Conservation (phyloP, 2,329 filamentous ascomycete species). For the Taxawa tesnikishii region DNA sequence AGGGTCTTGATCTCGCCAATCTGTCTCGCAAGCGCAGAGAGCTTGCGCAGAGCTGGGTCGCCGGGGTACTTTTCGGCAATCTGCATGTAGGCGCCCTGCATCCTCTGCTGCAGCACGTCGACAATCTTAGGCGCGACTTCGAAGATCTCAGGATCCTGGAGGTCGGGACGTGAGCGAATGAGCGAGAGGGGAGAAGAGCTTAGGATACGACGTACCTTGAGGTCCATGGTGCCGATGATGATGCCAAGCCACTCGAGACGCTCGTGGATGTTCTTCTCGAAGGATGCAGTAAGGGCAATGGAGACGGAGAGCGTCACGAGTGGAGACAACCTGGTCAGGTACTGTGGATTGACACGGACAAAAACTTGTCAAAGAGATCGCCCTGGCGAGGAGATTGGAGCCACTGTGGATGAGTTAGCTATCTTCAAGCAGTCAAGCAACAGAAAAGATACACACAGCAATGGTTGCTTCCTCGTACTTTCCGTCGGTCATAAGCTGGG, state of each 20-base stretch:
- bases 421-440: no score
- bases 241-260: conserved; percentile 48
- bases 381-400: conserved; percentile 47
- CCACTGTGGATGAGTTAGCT: conserved; percentile 34
- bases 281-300: conserved; percentile 46
- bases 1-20: conserved; percentile 13
- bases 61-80: conserved; percentile 40
- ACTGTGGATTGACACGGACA: conserved; percentile 43
- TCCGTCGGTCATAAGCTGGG: conserved; percentile 47
- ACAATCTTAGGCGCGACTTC: conserved; percentile 48
- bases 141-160: conserved; percentile 31
- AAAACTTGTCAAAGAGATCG: conserved; percentile 53
- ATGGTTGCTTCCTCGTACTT: conserved; percentile 35
- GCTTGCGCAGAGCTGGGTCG: conserved; percentile 29
- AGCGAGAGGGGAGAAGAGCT: not conserved
- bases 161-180: not conserved
- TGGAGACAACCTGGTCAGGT: conserved; percentile 42
- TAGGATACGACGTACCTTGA: conserved; percentile 29
- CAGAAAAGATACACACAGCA: conserved; percentile 18
- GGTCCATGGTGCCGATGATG: conserved; percentile 42
- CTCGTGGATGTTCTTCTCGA: conserved; percentile 40
- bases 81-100: conserved; percentile 45
- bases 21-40: conserved; percentile 16
- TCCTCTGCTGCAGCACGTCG: conserved; percentile 44
- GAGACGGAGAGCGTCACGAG: conserved; percentile 49